Evolutionary conservation across 2,329 filamentous ascomycete species (phyloP), one percentile per base, ranked within the genome.

Genomic region (Exophiala phaeomuriformis): DNA sequence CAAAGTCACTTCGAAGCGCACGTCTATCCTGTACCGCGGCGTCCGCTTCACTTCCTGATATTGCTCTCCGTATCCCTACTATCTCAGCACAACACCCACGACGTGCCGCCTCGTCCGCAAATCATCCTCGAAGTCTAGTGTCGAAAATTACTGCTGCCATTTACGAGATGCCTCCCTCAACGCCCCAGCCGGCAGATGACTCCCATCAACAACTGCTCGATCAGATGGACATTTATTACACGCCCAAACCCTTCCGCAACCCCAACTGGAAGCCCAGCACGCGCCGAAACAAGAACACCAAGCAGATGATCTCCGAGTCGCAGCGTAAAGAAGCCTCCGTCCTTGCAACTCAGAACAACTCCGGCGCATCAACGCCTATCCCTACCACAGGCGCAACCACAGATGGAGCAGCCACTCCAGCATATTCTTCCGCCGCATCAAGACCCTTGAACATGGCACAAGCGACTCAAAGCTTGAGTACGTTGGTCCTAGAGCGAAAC

Each of bases 211-310:
- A 82, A 63, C 85, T 97, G 57, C 84, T 98, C 63, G 89, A 96
- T 71, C 77, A 87, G 68, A 87, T 97, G 66, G 93, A 98, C 76
- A 89, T 96, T 65, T 85, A 93, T 69, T 81, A 83, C 55, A 82
- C 88, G 67, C 83, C 83, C 64, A 95, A 94, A 73, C 86, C 83
- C 65, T 98, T 96, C 77, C 90, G 91, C 70, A 95, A 90, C 68
- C 77, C 86, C 2, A 75, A 82, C 68, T 98, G 93, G 93, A 90
- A 88, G 67, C 89, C 93, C 10, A 89, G 91, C 61, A 86, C 90
- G 71, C 90, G 93, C 48, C 88, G 93, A 71, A 98, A 98, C 81
- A 98, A 98, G 77, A 97, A 95, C 71, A 85, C 97, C 72, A 97
- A 97, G 72, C 88, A 95, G 64, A 93, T 98, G 58, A 79, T 98